Evolutionary conservation across 2,329 filamentous ascomycete genomes (phyloP), one percentile per base, ranked within the genome.

Genomic region (Talaromyces sp.): DNA sequence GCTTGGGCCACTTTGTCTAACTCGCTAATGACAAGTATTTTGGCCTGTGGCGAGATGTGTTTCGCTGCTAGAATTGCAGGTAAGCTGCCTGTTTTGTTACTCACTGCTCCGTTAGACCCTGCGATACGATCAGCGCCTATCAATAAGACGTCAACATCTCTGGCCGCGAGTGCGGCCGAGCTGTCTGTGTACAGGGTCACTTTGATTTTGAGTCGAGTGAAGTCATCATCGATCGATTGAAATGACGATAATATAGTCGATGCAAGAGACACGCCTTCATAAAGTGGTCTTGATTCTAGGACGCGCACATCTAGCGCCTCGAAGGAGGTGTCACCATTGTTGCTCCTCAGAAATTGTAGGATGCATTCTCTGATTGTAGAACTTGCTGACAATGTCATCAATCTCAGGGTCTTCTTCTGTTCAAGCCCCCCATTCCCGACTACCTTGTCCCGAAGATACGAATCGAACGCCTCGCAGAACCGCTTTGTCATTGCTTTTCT

Each of bases 81-180:
- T 6, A 88, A 69, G 1, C 84, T 86, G 0, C 86, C 86, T 0
- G 79, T 84, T 69, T 89, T 89, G 70, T 89, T 89, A 68, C 80
- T 84, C 17, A 88, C 81, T 31, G 82, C 80, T 1, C 84, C 86
- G 0, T 73, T 67, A 0, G 73, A 67, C 39, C 48, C 48, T 11
- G 81, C 80, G 56, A 89, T 84, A 4, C 82, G 74, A 65, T 89
- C 86, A 1, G 85, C 84, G 1, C 86, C 86, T 1, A 89, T 73
- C 3, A 89, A 70, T 1, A 89, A 71, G 1, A 86, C 54, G 63
- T 88, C 79, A 3, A 82, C 74, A n/a, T 69, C 73, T 17, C 68
- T 64, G 3, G 80, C 76, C 1, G 84, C 82, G 9, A 82, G 67
- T 0, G 81, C 83, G 4, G 81, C 78, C 2, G 81, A 79, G n/a